Percentiles rank a stretch among this genome's conserved stretches.
These are phyloP conservation scores for Skeletonema menzelii DNA, from an alignment of 108 stramenopile species.

Conservation along the genomic window DNA sequence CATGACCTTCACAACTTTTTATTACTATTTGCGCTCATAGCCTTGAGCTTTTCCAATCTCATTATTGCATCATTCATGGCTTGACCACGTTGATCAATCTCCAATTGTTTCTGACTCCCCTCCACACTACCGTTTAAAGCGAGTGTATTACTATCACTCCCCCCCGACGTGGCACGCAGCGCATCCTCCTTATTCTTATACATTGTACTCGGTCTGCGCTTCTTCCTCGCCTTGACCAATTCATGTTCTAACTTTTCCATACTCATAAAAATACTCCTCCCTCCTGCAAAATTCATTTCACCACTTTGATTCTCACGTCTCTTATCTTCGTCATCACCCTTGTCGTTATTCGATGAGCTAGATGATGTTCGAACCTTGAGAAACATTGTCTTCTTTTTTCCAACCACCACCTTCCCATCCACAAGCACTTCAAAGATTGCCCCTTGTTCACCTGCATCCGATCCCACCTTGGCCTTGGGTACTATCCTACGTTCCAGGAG, in stretches of 20 bases:
- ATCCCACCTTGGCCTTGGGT: slow-evolving; percentile 29
- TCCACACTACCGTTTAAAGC: not conserved
- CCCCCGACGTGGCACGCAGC: slow-evolving; percentile 14
- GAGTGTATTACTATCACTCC: not conserved
- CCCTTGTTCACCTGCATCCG: slow-evolving; percentile 21
- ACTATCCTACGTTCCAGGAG: slow-evolving; percentile 65
- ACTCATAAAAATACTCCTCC: slow-evolving; percentile 64
- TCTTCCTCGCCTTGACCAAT: slow-evolving; percentile 69
- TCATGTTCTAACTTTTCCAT: slow-evolving; percentile 82
- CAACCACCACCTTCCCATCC: slow-evolving; percentile 73
- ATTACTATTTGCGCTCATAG: slow-evolving; percentile 15
- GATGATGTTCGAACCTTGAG: slow-evolving; percentile 29
- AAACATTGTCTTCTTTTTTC: slow-evolving; percentile 49
- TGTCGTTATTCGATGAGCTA: slow-evolving; percentile 5
- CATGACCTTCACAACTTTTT: not conserved
- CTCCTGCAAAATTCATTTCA: slow-evolving; percentile 38
- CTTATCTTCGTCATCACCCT: slow-evolving; percentile 16
- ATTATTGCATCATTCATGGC: slow-evolving; percentile 39
- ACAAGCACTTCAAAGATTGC: slow-evolving; percentile 73
- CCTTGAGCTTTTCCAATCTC: slow-evolving; percentile 43
- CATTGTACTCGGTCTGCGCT: slow-evolving; percentile 62
- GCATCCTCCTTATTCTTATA: slow-evolving; percentile 55
- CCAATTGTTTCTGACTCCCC: not conserved
- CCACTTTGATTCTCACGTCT: slow-evolving; percentile 6
- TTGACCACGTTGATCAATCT: not conserved